Conservation (phyloP, 2,329 filamentous ascomycete genomes). For the Blastomyces parvus region DNA sequence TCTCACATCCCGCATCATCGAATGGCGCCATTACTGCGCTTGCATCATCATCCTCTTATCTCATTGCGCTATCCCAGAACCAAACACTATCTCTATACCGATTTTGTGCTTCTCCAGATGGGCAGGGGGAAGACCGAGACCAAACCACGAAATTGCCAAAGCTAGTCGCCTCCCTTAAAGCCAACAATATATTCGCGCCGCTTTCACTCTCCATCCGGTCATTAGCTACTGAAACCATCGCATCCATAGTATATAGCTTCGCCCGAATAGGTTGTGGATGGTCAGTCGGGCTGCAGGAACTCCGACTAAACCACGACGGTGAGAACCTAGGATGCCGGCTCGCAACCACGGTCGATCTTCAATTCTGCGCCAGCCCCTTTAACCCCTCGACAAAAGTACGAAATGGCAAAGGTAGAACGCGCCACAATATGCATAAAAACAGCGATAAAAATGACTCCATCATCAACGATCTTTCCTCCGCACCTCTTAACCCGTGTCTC, state of each 20-base stretch:
- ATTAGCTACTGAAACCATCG: conserved; percentile 55
- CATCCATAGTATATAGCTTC: conserved; percentile 79
- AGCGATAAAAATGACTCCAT: neutral
- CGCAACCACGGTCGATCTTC: conserved; percentile 32
- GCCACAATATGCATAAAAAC: neutral
- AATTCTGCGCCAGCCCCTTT: conserved; percentile 24
- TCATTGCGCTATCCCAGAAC: conserved; percentile 66
- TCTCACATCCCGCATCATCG: conserved; percentile 52
- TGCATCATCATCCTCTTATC: conserved; percentile 63
- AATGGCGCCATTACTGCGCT: conserved; percentile 60
- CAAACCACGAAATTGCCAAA: conserved; percentile 37
- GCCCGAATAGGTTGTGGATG: conserved; percentile 68
- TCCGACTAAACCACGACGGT: conserved; percentile 53
- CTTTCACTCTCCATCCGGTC: conserved; percentile 74
- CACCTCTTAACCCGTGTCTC: conserved; percentile 4
- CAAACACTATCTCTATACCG: conserved; percentile 69
- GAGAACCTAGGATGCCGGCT: conserved; percentile 32
- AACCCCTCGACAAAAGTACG: conserved; percentile 10
- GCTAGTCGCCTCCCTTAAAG: conserved; percentile 68
- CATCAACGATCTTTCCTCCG: neutral
- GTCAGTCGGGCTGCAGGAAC: conserved; percentile 85
- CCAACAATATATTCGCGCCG: conserved; percentile 67
- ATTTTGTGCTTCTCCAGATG: conserved; percentile 32
- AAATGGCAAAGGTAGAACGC: conserved; percentile 7
- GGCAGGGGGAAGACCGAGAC: conserved; percentile 1